These are phyloP conservation scores for Rheum nobile DNA, from an alignment of 148 eudicot species.

Conservation along the genomic window DNA sequence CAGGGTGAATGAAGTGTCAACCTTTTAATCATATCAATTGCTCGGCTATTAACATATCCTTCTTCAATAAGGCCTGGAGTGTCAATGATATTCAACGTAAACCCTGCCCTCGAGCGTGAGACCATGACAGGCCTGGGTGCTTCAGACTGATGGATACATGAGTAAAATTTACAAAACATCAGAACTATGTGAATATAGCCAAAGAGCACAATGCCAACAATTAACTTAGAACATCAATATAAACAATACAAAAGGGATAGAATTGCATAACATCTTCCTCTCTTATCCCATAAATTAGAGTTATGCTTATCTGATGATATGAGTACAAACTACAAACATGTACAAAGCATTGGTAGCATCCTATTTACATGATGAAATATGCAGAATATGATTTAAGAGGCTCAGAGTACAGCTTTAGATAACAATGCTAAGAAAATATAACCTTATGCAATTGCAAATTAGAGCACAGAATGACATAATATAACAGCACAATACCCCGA, in stretches of 20 bases:
- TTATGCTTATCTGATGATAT: not conserved
- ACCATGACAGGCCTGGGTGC: conserved; percentile 82
- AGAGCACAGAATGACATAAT: not conserved
- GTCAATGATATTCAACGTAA: conserved; percentile 84
- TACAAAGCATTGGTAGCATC: not conserved
- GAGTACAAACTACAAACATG: not conserved
- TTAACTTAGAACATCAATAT: not conserved
- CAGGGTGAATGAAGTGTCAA: conserved; percentile 13
- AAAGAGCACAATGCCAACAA: not conserved
- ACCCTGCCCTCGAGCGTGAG: conserved; percentile 73
- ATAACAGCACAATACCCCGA: not conserved
- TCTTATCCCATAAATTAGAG: not conserved
- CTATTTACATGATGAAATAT: not conserved
- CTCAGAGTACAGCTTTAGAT: too few relatives aligned
- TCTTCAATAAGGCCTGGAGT: conserved; percentile 97
- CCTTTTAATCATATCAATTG: conserved; percentile 75
- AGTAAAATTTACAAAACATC: not conserved
- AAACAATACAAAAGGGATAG: not conserved
- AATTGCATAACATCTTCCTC: not conserved
- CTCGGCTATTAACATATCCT: conserved; percentile 83
- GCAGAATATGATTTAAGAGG: not conserved
- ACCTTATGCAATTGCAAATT: not conserved
- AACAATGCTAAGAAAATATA: not conserved
- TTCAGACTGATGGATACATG: conserved; percentile 50
- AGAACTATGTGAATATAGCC: not conserved